phyloP scores from a whole-genome alignment of 495 filamentous ascomycete species.

The Penicillium canescens region DNA sequence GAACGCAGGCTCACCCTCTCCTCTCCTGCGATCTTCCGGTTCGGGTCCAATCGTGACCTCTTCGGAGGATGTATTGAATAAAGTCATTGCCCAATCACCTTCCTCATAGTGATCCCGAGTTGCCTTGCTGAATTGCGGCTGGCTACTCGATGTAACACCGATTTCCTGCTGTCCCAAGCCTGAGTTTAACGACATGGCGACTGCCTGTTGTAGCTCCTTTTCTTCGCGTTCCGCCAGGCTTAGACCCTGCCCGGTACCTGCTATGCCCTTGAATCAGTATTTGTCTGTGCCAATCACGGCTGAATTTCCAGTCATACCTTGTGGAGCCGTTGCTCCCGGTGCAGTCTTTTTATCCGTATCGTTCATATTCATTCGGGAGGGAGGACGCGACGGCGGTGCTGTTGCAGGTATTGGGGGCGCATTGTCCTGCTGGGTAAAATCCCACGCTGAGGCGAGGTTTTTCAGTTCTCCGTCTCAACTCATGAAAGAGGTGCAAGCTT shows the following conservation, averaged over 20 bases:
- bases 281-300: background rate
- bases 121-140: constrained; percentile 67
- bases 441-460: constrained; percentile 46
- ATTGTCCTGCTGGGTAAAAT: constrained; percentile 55
- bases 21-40: constrained; percentile 60
- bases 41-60: constrained; percentile 63
- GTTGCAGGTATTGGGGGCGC: constrained; percentile 42
- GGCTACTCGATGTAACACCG: constrained; percentile 49
- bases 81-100: constrained; percentile 76
- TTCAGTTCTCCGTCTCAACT: constrained; percentile 4
- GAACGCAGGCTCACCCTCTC: constrained; percentile 63
- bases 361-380: constrained; percentile 60
- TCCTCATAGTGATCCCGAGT: constrained; percentile 70
- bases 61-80: constrained; percentile 50
- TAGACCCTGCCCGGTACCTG: constrained; percentile 43
- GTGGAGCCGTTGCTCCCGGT: constrained; percentile 11
- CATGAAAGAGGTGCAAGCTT: background rate
- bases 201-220: constrained; percentile 57
- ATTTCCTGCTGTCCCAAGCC: constrained; percentile 55
- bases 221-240: constrained; percentile 55
- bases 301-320: constrained; percentile 15
- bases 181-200: constrained; percentile 52
- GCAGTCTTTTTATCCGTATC: constrained; percentile 22
- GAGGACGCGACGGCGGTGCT: constrained; percentile 65
- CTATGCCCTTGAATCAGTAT: constrained; percentile 24